Base-by-base conservation (phyloP, 805 yeast species). In the Wickerhamiella slavikovae region DNA sequence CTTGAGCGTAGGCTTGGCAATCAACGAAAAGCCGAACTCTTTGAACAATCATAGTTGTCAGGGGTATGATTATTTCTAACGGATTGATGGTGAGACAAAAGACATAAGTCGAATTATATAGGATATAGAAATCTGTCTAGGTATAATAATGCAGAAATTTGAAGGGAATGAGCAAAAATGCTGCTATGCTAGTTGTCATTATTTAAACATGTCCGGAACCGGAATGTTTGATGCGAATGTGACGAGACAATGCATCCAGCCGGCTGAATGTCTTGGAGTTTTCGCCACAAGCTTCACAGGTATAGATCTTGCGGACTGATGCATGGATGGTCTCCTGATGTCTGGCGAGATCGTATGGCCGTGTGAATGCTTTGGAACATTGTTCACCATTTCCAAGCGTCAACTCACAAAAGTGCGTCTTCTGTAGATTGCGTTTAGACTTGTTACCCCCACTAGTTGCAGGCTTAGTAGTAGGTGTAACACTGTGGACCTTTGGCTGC, bases 291-390 rank as follows among this genome's bases (percentile, higher is more conserved):
- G 75, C 71, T 41, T 70, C 71, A 52, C 98, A 85, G 47, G 76
- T 71, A 58, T 72, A 89, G 28, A 75, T 69, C 43, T 76, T 76
- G 53, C 85, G 75, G 48, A 73, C 75, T 28, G 76, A 63, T 1
- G 95, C 89, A 51, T 85, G 98, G 31, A 85, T 83, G 0, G 96
- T 89, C 45, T 85, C 93, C 51, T 85, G 94, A 52, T 85, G 98
- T 43, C 98, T 68, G 16, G 83, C 75, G 45, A 85, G 60, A 56
- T 85, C 98, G 48, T 85, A 85, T 13, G 94, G 92, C 45, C 98
- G 67, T 12, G 95, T 80, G 47, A 85, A 85, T 44, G 71, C 70
- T 53, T 77, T 77, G 40, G 63, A 55, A 52, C 93, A 79, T 15
- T 68, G 66, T 36, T 57, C 47, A 12, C 75, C 49, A 14, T 31